A percentile compares a stretch with the other conserved stretches of the same genome.
phyloP scores from a whole-genome alignment of 1,284 basidiomycete species.

The Moniliophthora roreri region DNA sequence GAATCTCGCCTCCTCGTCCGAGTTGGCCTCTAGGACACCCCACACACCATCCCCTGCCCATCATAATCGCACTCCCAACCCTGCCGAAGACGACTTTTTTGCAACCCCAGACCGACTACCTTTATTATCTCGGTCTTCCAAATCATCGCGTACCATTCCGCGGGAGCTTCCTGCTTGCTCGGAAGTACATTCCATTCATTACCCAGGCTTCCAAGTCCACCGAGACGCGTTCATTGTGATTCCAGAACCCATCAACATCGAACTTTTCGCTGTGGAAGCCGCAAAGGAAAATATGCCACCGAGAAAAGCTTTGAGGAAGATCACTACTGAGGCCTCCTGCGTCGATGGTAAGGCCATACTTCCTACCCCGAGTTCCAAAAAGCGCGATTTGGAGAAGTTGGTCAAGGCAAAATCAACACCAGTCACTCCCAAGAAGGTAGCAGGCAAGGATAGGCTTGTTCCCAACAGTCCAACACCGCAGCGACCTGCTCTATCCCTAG shows the following conservation, averaged over 20 bases:
- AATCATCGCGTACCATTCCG: constrained; percentile 29
- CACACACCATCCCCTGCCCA: constrained; percentile 3
- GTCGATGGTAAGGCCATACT: constrained; percentile 20
- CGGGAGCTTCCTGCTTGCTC: constrained; percentile 44
- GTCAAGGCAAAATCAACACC: constrained; percentile 27
- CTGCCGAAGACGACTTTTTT: constrained; percentile 13
- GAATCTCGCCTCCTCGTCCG: constrained; percentile 25
- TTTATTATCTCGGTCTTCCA: constrained; percentile 19
- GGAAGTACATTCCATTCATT: constrained; percentile 64
- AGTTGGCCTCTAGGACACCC: constrained; percentile 15
- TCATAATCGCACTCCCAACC: not conserved
- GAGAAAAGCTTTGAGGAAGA: constrained; percentile 41
- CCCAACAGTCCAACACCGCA: constrained; percentile 27
- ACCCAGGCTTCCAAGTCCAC: constrained; percentile 69
- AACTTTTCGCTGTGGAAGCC: constrained; percentile 13
- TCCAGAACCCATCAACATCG: constrained; percentile 21
- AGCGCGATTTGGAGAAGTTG: constrained; percentile 22
- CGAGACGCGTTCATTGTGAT: constrained; percentile 46
- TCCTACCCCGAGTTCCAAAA: constrained; percentile 23
- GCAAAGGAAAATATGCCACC: constrained; percentile 58
- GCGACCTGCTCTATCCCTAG: constrained; percentile 11
- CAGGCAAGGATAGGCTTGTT: constrained; percentile 16
- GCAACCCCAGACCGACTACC: constrained; percentile 16
- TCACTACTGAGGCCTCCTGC: constrained; percentile 23
- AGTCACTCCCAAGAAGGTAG: constrained; percentile 25